A percentile compares a stretch with the other conserved stretches of the same genome.
Evolutionary conservation across 768 basidiomycete genomes (phyloP).

Genomic region (Lactarius deliciosus): DNA sequence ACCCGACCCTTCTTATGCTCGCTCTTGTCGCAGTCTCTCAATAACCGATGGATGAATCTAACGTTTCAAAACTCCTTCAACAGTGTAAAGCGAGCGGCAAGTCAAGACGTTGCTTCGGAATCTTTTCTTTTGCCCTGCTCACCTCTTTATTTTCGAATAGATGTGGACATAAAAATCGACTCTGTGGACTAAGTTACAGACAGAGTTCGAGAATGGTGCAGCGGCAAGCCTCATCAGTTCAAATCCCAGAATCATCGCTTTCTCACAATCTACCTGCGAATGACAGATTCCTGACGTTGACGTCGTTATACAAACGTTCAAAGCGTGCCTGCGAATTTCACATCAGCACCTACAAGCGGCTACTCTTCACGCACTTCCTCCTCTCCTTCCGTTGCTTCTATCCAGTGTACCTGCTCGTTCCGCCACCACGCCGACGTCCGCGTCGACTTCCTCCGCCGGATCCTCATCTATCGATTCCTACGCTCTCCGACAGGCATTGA

Average conservation of each 20-base stretch:
- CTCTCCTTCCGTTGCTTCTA: slow-evolving; percentile 63
- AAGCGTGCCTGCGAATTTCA: slow-evolving; percentile 71
- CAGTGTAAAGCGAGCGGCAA: slow-evolving; percentile 38
- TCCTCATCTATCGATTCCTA: slow-evolving; percentile 51
- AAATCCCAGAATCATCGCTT: neutral
- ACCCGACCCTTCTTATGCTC: slow-evolving; percentile 9
- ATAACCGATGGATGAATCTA: slow-evolving; percentile 34
- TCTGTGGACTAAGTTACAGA: slow-evolving; percentile 74
- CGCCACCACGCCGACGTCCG: slow-evolving; percentile 41
- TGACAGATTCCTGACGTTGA: slow-evolving; percentile 72
- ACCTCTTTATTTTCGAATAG: slow-evolving; percentile 40
- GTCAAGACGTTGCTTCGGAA: slow-evolving; percentile 7
- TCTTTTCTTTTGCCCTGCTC: slow-evolving; percentile 6
- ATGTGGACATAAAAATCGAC: slow-evolving; percentile 79
- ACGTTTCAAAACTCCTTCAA: slow-evolving; percentile 34
- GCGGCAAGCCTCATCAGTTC: slow-evolving; percentile 49
- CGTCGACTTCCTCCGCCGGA: slow-evolving; percentile 49
- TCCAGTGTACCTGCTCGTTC: slow-evolving; percentile 37
- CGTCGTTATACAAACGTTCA: slow-evolving; percentile 64
- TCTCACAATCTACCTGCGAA: slow-evolving; percentile 2
- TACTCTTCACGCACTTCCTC: slow-evolving; percentile 66
- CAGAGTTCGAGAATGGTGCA: slow-evolving; percentile 65
- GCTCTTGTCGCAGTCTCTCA: slow-evolving; percentile 4
- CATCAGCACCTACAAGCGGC: slow-evolving; percentile 83
- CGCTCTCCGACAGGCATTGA: slow-evolving; percentile 65